phyloP scores from a whole-genome alignment of 2,329 filamentous ascomycete species.

The Calonectria pseudoturangicola region DNA sequence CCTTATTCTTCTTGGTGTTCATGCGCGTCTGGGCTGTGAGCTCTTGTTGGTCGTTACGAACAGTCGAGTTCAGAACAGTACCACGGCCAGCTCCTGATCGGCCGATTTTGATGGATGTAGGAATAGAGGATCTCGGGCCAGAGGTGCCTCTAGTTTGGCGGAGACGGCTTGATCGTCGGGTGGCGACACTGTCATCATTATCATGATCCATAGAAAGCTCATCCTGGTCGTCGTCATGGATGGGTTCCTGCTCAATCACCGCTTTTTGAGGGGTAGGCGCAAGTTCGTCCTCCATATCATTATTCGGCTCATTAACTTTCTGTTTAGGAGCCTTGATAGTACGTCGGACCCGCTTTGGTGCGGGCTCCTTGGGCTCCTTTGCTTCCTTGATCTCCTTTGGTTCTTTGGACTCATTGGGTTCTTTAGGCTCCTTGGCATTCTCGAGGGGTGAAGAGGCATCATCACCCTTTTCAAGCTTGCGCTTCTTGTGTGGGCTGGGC shows the following conservation, averaged over 20 bases:
- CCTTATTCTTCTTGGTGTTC: slow-evolving; percentile 61
- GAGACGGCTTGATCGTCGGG: slow-evolving; percentile 60
- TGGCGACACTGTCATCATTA: slow-evolving; percentile 39
- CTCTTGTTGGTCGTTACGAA: slow-evolving; percentile 58
- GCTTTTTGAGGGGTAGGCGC: not conserved
- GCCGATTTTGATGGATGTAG: slow-evolving; percentile 58
- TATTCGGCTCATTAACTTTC: slow-evolving; percentile 40
- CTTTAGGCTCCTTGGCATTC: slow-evolving; percentile 38
- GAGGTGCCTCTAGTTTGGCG: slow-evolving; percentile 42
- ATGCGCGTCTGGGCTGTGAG: slow-evolving; percentile 57
- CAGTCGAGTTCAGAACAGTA: slow-evolving; percentile 48
- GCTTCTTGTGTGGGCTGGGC: slow-evolving; percentile 59
- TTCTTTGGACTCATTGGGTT: slow-evolving; percentile 28
- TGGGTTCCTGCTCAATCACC: not conserved
- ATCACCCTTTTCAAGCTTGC: slow-evolving; percentile 54
- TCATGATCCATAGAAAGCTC: slow-evolving; percentile 20
- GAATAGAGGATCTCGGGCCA: slow-evolving; percentile 58
- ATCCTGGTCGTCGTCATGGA: slow-evolving; percentile 29
- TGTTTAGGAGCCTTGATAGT: slow-evolving; percentile 42
- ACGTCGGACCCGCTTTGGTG: slow-evolving; percentile 52
- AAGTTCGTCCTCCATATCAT: slow-evolving; percentile 44
- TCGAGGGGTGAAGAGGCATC: slow-evolving; percentile 49
- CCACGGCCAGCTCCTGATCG: slow-evolving; percentile 53
- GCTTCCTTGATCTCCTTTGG: slow-evolving; percentile 25
- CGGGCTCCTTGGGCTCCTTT: slow-evolving; percentile 43